These are phyloP conservation scores for Epithemia pelagica DNA, from an alignment of 108 stramenopile genomes.

Conservation along the genomic window DNA sequence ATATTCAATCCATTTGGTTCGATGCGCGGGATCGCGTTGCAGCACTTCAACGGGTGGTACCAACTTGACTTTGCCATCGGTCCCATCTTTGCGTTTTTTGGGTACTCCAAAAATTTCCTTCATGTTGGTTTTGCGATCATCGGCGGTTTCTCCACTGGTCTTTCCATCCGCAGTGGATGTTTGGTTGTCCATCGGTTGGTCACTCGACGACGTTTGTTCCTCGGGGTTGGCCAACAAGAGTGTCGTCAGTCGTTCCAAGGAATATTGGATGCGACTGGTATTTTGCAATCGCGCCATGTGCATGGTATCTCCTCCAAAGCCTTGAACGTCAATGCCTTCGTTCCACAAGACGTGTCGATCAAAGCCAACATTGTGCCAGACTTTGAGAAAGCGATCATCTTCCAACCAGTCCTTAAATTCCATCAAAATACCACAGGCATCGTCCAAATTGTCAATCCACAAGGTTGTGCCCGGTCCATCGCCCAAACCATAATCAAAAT, in stretches of 20 bases:
- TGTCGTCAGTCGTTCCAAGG: slow-evolving; percentile 80
- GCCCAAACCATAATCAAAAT: slow-evolving; percentile 87
- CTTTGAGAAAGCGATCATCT: slow-evolving; percentile 59
- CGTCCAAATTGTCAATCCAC: slow-evolving; percentile 92
- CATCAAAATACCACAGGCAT: slow-evolving; percentile 74
- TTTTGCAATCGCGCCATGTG: slow-evolving; percentile 98
- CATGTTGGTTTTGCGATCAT: slow-evolving; percentile 83
- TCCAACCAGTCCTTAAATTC: slow-evolving; percentile 87
- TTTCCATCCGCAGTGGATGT: neutral
- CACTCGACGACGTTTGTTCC: neutral
- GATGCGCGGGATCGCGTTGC: slow-evolving; percentile 65
- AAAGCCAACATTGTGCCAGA: slow-evolving; percentile 99
- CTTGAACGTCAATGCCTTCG: slow-evolving; percentile 79
- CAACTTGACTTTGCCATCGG: slow-evolving; percentile 62
- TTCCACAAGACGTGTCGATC: slow-evolving; percentile 98
- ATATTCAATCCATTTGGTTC: slow-evolving; percentile 82
- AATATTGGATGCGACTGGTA: slow-evolving; percentile 70
- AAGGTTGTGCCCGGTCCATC: slow-evolving; percentile 66
- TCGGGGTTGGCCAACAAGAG: slow-evolving; percentile 32
- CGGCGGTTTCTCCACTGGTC: slow-evolving; percentile 1
- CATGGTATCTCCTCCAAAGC: slow-evolving; percentile 96
- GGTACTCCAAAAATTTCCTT: slow-evolving; percentile 89
- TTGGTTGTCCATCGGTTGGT: neutral
- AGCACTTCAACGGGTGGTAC: slow-evolving; percentile 83
- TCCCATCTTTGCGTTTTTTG: slow-evolving; percentile 82